Conservation (phyloP, 495 filamentous ascomycete species). For the Cercophora scortea region DNA sequence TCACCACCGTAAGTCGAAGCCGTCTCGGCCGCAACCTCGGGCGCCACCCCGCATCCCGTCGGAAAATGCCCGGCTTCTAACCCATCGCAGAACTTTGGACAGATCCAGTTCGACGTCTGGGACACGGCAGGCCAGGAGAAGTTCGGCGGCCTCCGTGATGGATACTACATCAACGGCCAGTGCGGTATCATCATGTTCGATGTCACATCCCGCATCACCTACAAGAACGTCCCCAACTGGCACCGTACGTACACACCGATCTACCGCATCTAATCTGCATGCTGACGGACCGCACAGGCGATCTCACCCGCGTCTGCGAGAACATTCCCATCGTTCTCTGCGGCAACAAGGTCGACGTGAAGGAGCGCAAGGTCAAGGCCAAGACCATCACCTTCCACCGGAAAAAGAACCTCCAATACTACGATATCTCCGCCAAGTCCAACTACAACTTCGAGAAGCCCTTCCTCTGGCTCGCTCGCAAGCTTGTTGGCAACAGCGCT, state of each 20-base stretch:
- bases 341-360: slow-evolving; percentile 99
- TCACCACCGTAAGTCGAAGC: slow-evolving; percentile 71
- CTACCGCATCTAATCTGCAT: not conserved
- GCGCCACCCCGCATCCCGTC: not conserved
- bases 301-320: slow-evolving; percentile 99
- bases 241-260: slow-evolving; percentile 66
- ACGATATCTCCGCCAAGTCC: slow-evolving; percentile 99
- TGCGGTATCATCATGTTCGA: slow-evolving; percentile 99
- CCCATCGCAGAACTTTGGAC: slow-evolving; percentile 71
- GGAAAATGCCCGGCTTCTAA: slow-evolving; percentile 8
- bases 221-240: slow-evolving; percentile 99
- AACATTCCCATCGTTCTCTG: slow-evolving; percentile 97
- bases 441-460: slow-evolving; percentile 99
- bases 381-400: slow-evolving; percentile 99
- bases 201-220: slow-evolving; percentile 98
- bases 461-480: slow-evolving; percentile 98
- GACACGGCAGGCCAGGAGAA: slow-evolving; percentile 99
- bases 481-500: slow-evolving; percentile 88
- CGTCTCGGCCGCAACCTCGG: no score
- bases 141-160: slow-evolving; percentile 98
- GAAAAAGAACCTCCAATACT: slow-evolving; percentile 99
- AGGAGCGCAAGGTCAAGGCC: slow-evolving; percentile 99
- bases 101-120: slow-evolving; percentile 99
- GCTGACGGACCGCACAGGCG: slow-evolving; percentile 54
- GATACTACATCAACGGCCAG: slow-evolving; percentile 99